Evolutionary conservation across 2,329 filamentous ascomycete species (phyloP).

Genomic region (Diaporthe helianthi): DNA sequence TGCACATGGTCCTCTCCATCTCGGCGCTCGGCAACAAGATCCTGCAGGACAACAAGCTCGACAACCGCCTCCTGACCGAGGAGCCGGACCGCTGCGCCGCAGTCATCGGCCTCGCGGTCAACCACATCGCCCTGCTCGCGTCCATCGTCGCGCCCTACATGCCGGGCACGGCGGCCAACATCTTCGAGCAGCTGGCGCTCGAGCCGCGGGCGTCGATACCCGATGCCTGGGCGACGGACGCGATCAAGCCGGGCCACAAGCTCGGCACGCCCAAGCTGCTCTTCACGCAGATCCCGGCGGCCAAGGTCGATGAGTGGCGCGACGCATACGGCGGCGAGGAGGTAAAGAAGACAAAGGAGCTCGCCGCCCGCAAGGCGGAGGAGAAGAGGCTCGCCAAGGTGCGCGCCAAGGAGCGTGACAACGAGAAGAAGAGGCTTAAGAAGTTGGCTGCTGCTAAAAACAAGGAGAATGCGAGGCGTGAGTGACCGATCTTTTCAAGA

Average conservation of each 20-base stretch:
- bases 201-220: conserved; percentile 67
- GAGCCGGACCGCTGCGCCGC: conserved; percentile 61
- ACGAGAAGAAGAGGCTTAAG: conserved; percentile 55
- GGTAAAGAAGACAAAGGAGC: conserved; percentile 73
- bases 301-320: conserved; percentile 85
- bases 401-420: conserved; percentile 59
- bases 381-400: conserved; percentile 59
- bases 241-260: conserved; percentile 75
- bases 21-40: conserved; percentile 63
- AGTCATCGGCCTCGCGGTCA: conserved; percentile 80
- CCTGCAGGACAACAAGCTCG: conserved; percentile 51
- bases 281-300: conserved; percentile 82
- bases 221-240: conserved; percentile 66
- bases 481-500: not conserved
- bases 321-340: conserved; percentile 72
- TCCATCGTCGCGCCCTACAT: conserved; percentile 84
- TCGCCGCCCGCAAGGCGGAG: conserved; percentile 57
- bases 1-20: conserved; percentile 71
- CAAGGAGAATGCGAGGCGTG: conserved; percentile 17
- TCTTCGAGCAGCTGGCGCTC: conserved; percentile 77
- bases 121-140: conserved; percentile 83
- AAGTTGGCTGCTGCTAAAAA: conserved; percentile 44
- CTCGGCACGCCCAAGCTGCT: conserved; percentile 81
- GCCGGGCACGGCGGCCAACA: conserved; percentile 77
- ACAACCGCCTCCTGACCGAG: conserved; percentile 57